Conservation (phyloP, 768 basidiomycete species). For the Boletus subcaerulescens region DNA sequence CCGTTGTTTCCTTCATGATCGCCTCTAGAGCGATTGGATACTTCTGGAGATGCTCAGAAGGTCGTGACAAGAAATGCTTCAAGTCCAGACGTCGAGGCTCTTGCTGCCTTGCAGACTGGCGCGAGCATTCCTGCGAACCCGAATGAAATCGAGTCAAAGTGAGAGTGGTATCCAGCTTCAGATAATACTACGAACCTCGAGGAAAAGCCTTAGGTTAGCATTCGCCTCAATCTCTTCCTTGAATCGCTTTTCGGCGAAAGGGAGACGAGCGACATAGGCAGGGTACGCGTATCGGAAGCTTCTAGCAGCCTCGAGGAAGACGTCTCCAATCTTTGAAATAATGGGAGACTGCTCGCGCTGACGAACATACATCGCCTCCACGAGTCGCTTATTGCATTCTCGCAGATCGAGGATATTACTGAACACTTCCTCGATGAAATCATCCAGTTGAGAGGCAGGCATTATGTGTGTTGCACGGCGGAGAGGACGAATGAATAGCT, state of each 20-base stretch:
- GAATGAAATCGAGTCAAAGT: slow-evolving; percentile 1
- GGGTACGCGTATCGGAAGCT: slow-evolving; percentile 89
- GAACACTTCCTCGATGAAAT: slow-evolving; percentile 88
- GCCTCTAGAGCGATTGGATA: slow-evolving; percentile 83
- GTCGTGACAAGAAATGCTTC: slow-evolving; percentile 59
- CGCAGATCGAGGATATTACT: slow-evolving; percentile 86
- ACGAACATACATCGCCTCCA: slow-evolving; percentile 83
- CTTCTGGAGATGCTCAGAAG: slow-evolving; percentile 61
- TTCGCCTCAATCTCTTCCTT: slow-evolving; percentile 86
- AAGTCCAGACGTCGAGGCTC: slow-evolving; percentile 59
- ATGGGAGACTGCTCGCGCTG: slow-evolving; percentile 81
- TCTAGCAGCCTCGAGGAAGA: slow-evolving; percentile 82
- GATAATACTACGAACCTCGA: slow-evolving; percentile 57
- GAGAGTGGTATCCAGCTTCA: not conserved
- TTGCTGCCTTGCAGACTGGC: slow-evolving; percentile 52
- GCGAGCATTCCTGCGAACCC: slow-evolving; percentile 21
- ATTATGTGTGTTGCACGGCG: slow-evolving; percentile 59
- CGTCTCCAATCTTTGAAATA: slow-evolving; percentile 82
- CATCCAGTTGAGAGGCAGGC: slow-evolving; percentile 56
- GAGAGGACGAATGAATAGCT: slow-evolving; percentile 55
- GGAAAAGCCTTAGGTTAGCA: slow-evolving; percentile 74
- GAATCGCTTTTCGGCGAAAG: slow-evolving; percentile 79
- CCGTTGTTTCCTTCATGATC: slow-evolving; percentile 76
- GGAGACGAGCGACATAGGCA: slow-evolving; percentile 79
- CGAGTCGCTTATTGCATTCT: slow-evolving; percentile 75